These are phyloP conservation scores for Geosmithia morbida DNA, from an alignment of 2,329 filamentous ascomycete species.

Conservation along the genomic window DNA sequence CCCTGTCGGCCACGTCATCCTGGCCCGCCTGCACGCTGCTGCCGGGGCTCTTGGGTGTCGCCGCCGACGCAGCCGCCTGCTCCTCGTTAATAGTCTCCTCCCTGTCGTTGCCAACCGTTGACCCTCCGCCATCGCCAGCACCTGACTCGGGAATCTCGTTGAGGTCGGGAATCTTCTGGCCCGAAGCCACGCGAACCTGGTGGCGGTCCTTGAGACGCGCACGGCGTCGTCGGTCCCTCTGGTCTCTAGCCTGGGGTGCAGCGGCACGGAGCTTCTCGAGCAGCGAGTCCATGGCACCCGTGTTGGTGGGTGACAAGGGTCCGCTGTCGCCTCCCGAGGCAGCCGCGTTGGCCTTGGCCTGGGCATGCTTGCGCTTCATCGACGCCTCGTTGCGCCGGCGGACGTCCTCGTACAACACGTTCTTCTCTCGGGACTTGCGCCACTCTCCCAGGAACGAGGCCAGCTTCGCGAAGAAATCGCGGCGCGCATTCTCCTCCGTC, in stretches of 20 bases:
- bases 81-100: slow-evolving; percentile 30
- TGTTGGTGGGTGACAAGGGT: slow-evolving; percentile 46
- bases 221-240: slow-evolving; percentile 74
- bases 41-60: slow-evolving; percentile 26
- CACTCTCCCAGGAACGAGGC: slow-evolving; percentile 83
- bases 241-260: slow-evolving; percentile 77
- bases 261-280: slow-evolving; percentile 91
- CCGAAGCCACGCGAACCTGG: slow-evolving; percentile 77
- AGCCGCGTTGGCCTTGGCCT: slow-evolving; percentile 45
- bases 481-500: slow-evolving; percentile 76
- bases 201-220: slow-evolving; percentile 83
- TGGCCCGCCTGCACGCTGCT: slow-evolving; percentile 28
- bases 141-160: slow-evolving; percentile 42
- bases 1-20: slow-evolving; percentile 73
- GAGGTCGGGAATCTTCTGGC: slow-evolving; percentile 67
- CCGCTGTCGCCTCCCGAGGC: slow-evolving; percentile 33
- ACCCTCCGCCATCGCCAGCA: slow-evolving; percentile 16
- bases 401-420: slow-evolving; percentile 66
- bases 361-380: slow-evolving; percentile 79
- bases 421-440: slow-evolving; percentile 95
- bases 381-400: slow-evolving; percentile 77
- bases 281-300: slow-evolving; percentile 89
- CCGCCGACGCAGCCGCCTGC: slow-evolving; percentile 12
- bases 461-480: slow-evolving; percentile 92
- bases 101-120: slow-evolving; percentile 14